These are phyloP conservation scores for Daphne laureola DNA, from an alignment of 441 rosid genomes.

Conservation along the genomic window DNA sequence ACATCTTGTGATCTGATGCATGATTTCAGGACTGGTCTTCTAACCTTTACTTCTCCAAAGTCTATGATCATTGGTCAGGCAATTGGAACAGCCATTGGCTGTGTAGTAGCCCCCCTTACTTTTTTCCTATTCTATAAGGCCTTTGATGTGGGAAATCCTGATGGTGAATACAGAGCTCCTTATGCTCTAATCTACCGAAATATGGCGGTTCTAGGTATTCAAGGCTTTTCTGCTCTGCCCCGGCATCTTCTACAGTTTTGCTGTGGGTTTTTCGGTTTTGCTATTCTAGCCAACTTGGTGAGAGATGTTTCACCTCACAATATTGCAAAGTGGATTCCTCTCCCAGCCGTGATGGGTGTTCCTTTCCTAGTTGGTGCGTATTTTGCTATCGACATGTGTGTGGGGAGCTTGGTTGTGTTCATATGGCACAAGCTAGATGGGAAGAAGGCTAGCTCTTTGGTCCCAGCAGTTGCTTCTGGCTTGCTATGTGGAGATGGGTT, in stretches of 20 bases:
- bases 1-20: slow-evolving; percentile 83
- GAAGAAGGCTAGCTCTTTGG: slow-evolving; percentile 43
- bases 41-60: slow-evolving; percentile 70
- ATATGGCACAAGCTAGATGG: slow-evolving; percentile 51
- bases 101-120: slow-evolving; percentile 62
- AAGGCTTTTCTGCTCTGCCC: slow-evolving; percentile 87
- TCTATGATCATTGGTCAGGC: slow-evolving; percentile 80
- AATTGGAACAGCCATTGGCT: slow-evolving; percentile 68
- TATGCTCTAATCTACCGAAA: slow-evolving; percentile 67
- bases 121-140: slow-evolving; percentile 72
- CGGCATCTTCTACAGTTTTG: slow-evolving; percentile 69
- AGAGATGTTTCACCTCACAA: slow-evolving; percentile 41
- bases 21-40: slow-evolving; percentile 74
- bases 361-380: slow-evolving; percentile 83
- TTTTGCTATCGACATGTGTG: slow-evolving; percentile 77
- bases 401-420: slow-evolving; percentile 71
- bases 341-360: slow-evolving; percentile 91
- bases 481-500: slow-evolving; percentile 78
- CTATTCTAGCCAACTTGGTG: slow-evolving; percentile 42
- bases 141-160: slow-evolving; percentile 63
- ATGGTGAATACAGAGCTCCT: slow-evolving; percentile 81
- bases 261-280: slow-evolving; percentile 56
- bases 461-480: slow-evolving; percentile 81
- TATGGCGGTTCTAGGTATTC: slow-evolving; percentile 82
- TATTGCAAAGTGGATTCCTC: slow-evolving; percentile 56